A percentile compares a stretch with the other conserved stretches of the same genome.
Evolutionary conservation across 2,329 filamentous ascomycete species (phyloP).

Genomic region (Aspergillus sp.): DNA sequence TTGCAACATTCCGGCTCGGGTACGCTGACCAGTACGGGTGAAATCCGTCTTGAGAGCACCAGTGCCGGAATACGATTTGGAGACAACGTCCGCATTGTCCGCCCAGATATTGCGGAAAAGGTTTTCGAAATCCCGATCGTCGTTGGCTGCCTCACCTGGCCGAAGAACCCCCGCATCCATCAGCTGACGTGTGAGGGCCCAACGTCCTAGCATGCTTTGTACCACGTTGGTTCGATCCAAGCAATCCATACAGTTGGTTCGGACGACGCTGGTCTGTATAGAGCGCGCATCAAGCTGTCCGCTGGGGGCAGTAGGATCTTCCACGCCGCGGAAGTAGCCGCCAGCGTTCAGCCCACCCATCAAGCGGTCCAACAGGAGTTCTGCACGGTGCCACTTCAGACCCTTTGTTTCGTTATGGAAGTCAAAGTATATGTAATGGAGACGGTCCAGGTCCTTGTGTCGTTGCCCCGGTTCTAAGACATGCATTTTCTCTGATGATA

Average conservation of each 20-base stretch:
- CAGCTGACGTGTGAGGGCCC: constrained; percentile 84
- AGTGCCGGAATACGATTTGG: constrained; percentile 88
- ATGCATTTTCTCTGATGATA: constrained; percentile 77
- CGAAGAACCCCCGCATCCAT: constrained; percentile 77
- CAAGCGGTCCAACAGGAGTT: constrained; percentile 80
- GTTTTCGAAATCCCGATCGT: constrained; percentile 79
- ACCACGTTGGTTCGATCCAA: constrained; percentile 97
- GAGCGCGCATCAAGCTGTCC: constrained; percentile 77
- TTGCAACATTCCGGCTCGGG: constrained; percentile 77
- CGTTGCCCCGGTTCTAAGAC: constrained; percentile 65
- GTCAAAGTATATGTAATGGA: constrained; percentile 98
- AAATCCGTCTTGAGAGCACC: constrained; percentile 98
- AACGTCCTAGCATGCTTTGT: constrained; percentile 92
- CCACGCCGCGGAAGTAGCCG: constrained; percentile 88
- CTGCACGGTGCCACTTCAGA: constrained; percentile 86
- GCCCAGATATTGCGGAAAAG: constrained; percentile 98
- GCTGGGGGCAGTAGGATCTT: constrained; percentile 70
- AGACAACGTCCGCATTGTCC: constrained; percentile 95
- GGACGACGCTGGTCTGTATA: constrained; percentile 83
- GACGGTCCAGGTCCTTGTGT: constrained; percentile 69
- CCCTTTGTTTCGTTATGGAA: constrained; percentile 98
- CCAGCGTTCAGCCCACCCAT: constrained; percentile 73
- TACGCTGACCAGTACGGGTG: constrained; percentile 87
- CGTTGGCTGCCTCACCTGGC: constrained; percentile 73
- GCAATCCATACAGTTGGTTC: constrained; percentile 99